A percentile compares a stretch with the other conserved stretches of the same genome.
Evolutionary conservation across 2,329 filamentous ascomycete genomes (phyloP).

Genomic region (Alternaria sp.): DNA sequence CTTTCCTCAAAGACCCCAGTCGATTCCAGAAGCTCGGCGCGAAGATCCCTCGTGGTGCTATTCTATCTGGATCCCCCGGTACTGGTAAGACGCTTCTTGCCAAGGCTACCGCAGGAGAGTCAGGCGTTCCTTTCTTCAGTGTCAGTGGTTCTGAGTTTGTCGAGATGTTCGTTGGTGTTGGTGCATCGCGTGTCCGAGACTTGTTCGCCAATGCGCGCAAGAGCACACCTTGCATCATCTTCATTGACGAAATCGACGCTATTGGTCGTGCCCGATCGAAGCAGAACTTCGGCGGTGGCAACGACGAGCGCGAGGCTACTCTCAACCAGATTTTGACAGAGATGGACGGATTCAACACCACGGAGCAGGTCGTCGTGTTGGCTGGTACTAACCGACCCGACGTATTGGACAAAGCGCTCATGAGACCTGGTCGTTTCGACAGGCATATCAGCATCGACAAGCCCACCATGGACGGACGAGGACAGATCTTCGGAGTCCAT

Average conservation of each 20-base stretch:
- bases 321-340: slow-evolving; percentile 98
- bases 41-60: slow-evolving; percentile 96
- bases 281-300: slow-evolving; percentile 83
- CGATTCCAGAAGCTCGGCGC: slow-evolving; percentile 93
- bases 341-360: slow-evolving; percentile 99
- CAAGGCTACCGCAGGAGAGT: slow-evolving; percentile 97
- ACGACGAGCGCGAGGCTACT: slow-evolving; percentile 95
- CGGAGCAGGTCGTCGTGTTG: slow-evolving; percentile 93
- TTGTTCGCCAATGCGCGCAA: slow-evolving; percentile 93
- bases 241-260: slow-evolving; percentile 99
- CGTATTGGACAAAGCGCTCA: slow-evolving; percentile 90
- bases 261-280: slow-evolving; percentile 91
- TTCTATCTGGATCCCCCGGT: slow-evolving; percentile 95
- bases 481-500: slow-evolving; percentile 96
- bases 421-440: slow-evolving; percentile 96
- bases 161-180: slow-evolving; percentile 99
- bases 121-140: slow-evolving; percentile 95
- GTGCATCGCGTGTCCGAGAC: slow-evolving; percentile 92
- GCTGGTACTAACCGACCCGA: slow-evolving; percentile 97
- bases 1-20: slow-evolving; percentile 91
- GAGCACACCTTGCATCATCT: slow-evolving; percentile 97
- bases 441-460: slow-evolving; percentile 94
- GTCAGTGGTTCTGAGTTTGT: slow-evolving; percentile 99
- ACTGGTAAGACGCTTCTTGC: slow-evolving; percentile 97
- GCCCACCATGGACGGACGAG: slow-evolving; percentile 94